Evolutionary conservation across 163 green algal species (phyloP).

Genomic region (Prototheca wickerhamii): DNA sequence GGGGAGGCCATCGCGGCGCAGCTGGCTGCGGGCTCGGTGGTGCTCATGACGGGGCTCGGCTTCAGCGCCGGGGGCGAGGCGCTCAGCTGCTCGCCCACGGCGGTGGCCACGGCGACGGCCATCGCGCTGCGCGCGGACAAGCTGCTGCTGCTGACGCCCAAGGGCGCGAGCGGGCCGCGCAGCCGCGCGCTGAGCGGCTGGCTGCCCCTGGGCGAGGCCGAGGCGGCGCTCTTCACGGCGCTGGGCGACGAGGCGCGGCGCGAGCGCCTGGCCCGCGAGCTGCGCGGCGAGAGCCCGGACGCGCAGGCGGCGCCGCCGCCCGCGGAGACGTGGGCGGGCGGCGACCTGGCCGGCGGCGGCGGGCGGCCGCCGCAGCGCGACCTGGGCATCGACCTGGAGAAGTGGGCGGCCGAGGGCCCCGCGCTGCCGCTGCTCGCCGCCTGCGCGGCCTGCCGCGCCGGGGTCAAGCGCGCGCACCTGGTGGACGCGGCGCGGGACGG

Average conservation of each 20-base stretch:
- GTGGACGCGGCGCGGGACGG: slow-evolving; percentile 65
- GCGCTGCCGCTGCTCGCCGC: slow-evolving; percentile 51
- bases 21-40: slow-evolving; percentile 73
- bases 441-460: slow-evolving; percentile 45
- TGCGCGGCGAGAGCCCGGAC: no score
- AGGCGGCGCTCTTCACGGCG: slow-evolving; percentile 35
- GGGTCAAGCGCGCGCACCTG: slow-evolving; percentile 79
- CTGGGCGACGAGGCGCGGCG: neutral
- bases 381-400: slow-evolving; percentile 50
- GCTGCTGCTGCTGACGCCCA: slow-evolving; percentile 23
- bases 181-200: slow-evolving; percentile 51
- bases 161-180: slow-evolving; percentile 3
- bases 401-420: slow-evolving; percentile 49
- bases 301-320: neutral
- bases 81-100: slow-evolving; percentile 69
- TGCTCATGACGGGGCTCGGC: slow-evolving; percentile 86
- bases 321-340: neutral
- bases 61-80: slow-evolving; percentile 81
- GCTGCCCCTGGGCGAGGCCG: slow-evolving; percentile 61
- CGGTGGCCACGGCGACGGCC: slow-evolving; percentile 52
- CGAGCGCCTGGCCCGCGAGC: neutral
- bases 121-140: slow-evolving; percentile 51
- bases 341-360: neutral
- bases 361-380: neutral
- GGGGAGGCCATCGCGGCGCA: slow-evolving; percentile 61